These are phyloP conservation scores for Thielaviopsis populi DNA, from an alignment of 2,329 filamentous ascomycete species.

Conservation along the genomic window DNA sequence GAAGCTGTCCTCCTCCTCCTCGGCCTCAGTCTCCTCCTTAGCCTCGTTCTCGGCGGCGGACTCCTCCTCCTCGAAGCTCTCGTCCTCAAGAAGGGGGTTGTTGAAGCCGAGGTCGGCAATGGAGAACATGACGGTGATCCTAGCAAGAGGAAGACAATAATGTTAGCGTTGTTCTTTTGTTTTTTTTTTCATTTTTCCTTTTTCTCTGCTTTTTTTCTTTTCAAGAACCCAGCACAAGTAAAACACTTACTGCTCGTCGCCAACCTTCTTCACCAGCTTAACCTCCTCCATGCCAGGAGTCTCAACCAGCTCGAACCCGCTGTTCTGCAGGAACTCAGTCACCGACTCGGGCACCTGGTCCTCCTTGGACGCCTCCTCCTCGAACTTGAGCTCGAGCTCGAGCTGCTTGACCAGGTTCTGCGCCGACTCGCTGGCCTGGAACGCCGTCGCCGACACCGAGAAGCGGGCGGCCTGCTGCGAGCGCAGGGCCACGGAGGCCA, in stretches of 20 bases:
- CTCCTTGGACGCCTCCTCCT: conserved; percentile 62
- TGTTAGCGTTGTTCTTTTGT: neutral
- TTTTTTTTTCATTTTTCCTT: neutral
- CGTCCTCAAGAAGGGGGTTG: conserved; percentile 43
- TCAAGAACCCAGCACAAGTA: neutral
- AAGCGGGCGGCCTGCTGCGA: conserved; percentile 26
- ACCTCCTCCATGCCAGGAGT: conserved; percentile 76
- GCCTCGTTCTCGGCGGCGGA: conserved; percentile 35
- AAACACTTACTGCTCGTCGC: conserved; percentile 64
- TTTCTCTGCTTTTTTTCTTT: neutral
- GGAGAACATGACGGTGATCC: conserved; percentile 67
- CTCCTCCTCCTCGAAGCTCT: conserved; percentile 39
- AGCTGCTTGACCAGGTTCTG: conserved; percentile 43
- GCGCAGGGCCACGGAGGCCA: conserved; percentile 25
- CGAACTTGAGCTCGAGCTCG: conserved; percentile 66
- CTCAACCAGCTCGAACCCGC: conserved; percentile 71
- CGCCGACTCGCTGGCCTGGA: conserved; percentile 64
- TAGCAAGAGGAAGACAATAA: conserved; percentile 17
- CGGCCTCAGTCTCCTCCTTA: conserved; percentile 37
- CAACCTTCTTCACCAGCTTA: conserved; percentile 64
- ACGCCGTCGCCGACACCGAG: conserved; percentile 29
- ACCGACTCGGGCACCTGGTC: conserved; percentile 61
- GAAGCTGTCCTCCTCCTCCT: conserved; percentile 33
- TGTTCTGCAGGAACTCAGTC: conserved; percentile 77
- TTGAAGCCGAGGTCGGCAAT: conserved; percentile 65